Conservation (phyloP, 2,329 filamentous ascomycete species). For the Diaporthe caulivora region DNA sequence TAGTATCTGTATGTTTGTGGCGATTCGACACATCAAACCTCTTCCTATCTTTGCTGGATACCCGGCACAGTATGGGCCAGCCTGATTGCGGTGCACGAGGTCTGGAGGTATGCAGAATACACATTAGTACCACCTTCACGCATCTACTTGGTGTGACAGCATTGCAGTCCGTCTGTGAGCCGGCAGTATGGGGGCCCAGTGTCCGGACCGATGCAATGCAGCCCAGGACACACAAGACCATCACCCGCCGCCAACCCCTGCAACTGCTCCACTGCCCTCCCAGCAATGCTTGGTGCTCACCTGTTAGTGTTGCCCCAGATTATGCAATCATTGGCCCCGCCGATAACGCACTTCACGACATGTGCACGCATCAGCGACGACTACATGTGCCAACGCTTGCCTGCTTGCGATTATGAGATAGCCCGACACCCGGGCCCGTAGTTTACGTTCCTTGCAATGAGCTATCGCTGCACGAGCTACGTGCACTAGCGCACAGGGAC, state of each 20-base stretch:
- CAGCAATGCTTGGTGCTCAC: slow-evolving; percentile 13
- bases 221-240: background rate
- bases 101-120: too few species aligned
- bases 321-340: slow-evolving; percentile 14
- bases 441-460: background rate
- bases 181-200: background rate
- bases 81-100: too few species aligned
- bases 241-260: background rate
- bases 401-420: background rate
- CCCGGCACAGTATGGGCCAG: too few species aligned
- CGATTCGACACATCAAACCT: background rate
- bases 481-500: background rate
- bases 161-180: slow-evolving; percentile 12
- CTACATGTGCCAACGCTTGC: slow-evolving; percentile 7
- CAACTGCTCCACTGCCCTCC: background rate
- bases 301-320: slow-evolving; percentile 16
- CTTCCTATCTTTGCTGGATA: too few species aligned
- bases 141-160: background rate
- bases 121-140: too few species aligned
- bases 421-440: background rate
- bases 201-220: slow-evolving; percentile 6
- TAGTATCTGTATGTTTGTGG: background rate
- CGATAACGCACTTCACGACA: slow-evolving; percentile 19
- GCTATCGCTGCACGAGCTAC: background rate
- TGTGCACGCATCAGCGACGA: slow-evolving; percentile 3